phyloP scores from a whole-genome alignment of 2,329 filamentous ascomycete genomes.

The Cadophora sp. region DNA sequence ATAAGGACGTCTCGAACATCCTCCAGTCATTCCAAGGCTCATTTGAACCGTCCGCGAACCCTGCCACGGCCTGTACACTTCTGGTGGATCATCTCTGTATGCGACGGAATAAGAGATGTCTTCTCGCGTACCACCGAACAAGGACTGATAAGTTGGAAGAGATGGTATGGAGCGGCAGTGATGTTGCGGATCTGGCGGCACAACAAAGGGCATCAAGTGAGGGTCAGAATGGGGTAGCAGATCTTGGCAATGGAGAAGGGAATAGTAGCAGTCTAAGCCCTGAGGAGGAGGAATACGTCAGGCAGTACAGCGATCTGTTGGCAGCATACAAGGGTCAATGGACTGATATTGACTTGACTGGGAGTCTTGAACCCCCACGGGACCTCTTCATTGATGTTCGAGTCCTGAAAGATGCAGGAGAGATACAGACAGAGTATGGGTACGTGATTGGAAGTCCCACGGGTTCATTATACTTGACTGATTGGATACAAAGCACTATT shows the following conservation, averaged over 20 bases:
- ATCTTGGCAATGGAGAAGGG: conserved; percentile 53
- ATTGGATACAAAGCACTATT: conserved; percentile 70
- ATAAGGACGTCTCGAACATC: conserved; percentile 81
- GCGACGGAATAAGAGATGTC: conserved; percentile 93
- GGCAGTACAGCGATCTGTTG: conserved; percentile 88
- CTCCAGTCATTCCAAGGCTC: conserved; percentile 83
- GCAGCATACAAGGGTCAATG: conserved; percentile 98
- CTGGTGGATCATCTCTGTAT: conserved; percentile 95
- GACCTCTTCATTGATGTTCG: conserved; percentile 97
- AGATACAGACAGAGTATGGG: conserved; percentile 99
- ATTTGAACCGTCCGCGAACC: conserved; percentile 87
- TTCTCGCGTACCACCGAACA: conserved; percentile 92
- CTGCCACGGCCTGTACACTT: conserved; percentile 84
- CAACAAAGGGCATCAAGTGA: conserved; percentile 52
- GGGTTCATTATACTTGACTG: conserved; percentile 14
- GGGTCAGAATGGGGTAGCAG: conserved; percentile 43
- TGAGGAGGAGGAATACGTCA: conserved; percentile 95
- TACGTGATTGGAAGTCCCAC: conserved; percentile 53
- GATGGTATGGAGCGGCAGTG: conserved; percentile 89
- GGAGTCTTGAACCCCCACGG: conserved; percentile 89
- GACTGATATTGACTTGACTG: conserved; percentile 96
- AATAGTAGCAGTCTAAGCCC: conserved; percentile 83
- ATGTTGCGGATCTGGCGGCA: conserved; percentile 75
- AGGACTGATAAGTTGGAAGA: conserved; percentile 91
- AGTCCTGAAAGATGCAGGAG: conserved; percentile 94